Evolutionary conservation across 306 rosid genomes (phyloP), one percentile per base, ranked within the genome.

Genomic region (Trifolium subterraneum): DNA sequence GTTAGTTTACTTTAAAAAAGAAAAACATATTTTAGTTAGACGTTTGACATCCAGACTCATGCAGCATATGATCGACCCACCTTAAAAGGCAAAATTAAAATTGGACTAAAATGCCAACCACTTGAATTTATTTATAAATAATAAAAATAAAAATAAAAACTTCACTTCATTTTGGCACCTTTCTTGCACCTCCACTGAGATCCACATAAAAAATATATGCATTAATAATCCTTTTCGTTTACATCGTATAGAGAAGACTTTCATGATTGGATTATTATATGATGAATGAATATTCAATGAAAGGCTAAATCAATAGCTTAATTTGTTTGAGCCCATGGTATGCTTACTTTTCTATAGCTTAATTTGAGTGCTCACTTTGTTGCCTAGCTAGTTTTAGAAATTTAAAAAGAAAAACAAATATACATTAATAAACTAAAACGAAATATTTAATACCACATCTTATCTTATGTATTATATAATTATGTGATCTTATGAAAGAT

Each of bases 181-280:
- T 44, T 13, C 50, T 44, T 44, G 50, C n/a, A 7, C 23, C 68
- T 14, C 78, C 55, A 22, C 58, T 9, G 9, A 58, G 33, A 23
- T 11, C 48, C 73, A 52, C 22, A 75, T 23, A 54, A 12, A 81
- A 35, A 64, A 7, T 35, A 36, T 15, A 36, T 44, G 22, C 66
- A 60, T 62, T 16, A 25, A 7, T 77, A 61, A 7, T n/a, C 2
- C 25, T 25, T 55, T 44, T 29, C 18, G 62, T 73, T 73, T 72
- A 10, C 82, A 29, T 29, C 33, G 31, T 27, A 29, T 82, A 56
- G 5, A 2, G 42, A 82, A 78, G 82, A 67, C 65, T 77, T 78
- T 72, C 51, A 58, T 5, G 33, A 74, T 33, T 39, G 11, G 8
- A 60, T 36, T 42, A 3, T 18, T 51, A 51, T 16, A 63, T 9